phyloP scores from a whole-genome alignment of 768 basidiomycete species.

The Pulveroboletus frians region DNA sequence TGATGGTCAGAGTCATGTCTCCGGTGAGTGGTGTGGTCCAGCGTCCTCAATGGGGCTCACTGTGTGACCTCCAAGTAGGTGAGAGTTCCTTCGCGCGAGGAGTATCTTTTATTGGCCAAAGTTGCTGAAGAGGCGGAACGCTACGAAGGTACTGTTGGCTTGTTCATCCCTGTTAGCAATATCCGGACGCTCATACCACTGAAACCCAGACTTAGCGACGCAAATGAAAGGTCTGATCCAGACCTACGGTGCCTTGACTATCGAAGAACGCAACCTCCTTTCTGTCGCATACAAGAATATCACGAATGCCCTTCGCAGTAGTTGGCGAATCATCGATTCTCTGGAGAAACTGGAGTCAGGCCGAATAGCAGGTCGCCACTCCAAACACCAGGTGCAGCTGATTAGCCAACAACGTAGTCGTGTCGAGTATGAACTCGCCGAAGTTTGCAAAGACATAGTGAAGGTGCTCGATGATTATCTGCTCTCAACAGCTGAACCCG shows the following conservation, averaged over 20 bases:
- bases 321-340: conserved; percentile 77
- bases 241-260: conserved; percentile 61
- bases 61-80: conserved; percentile 17
- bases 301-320: conserved; percentile 76
- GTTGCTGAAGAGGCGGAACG: conserved; percentile 86
- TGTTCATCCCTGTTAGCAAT: not conserved
- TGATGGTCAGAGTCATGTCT: conserved; percentile 19
- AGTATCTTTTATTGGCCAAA: conserved; percentile 63
- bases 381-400: conserved; percentile 49
- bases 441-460: conserved; percentile 77
- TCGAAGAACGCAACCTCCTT: conserved; percentile 84
- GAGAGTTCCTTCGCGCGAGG: conserved; percentile 32
- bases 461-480: conserved; percentile 57
- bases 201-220: conserved; percentile 57
- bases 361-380: conserved; percentile 28
- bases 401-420: conserved; percentile 68
- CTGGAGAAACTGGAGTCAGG: conserved; percentile 58
- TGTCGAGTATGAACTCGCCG: conserved; percentile 72
- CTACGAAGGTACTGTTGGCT: conserved; percentile 60
- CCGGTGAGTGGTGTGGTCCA: conserved; percentile 22
- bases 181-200: conserved; percentile 15
- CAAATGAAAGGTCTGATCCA: conserved; percentile 75
- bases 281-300: conserved; percentile 90
- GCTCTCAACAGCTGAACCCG: conserved; percentile 57
- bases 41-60: not conserved